These are phyloP conservation scores for Calonectria fujianensis DNA, from an alignment of 2,329 filamentous ascomycete genomes.

Conservation along the genomic window DNA sequence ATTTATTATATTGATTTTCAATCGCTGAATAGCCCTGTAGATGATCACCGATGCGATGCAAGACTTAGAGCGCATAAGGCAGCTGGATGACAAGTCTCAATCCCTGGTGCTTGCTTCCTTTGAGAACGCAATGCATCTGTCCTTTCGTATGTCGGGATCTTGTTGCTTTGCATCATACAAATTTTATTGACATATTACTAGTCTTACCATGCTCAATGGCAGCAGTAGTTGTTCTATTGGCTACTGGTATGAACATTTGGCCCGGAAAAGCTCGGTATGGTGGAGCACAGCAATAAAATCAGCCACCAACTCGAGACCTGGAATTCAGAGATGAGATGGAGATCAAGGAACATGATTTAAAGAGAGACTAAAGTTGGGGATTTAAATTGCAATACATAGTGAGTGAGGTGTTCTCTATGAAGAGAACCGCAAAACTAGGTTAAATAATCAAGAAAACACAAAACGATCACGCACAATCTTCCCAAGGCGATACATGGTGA, in stretches of 20 bases:
- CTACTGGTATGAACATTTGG: background rate
- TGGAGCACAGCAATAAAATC: background rate
- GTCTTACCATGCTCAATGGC: background rate
- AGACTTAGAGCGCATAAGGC: background rate
- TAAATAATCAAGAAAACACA: background rate
- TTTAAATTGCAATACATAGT: background rate
- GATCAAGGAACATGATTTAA: background rate
- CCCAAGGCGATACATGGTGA: background rate
- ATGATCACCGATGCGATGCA: background rate
- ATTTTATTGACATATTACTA: background rate
- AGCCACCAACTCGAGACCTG: background rate
- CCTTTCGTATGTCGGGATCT: background rate
- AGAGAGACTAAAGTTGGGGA: background rate
- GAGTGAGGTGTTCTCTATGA: background rate
- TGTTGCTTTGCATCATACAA: background rate
- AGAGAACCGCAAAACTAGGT: background rate
- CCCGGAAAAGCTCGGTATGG: background rate
- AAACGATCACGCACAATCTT: background rate
- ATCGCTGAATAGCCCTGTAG: background rate
- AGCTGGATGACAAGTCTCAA: background rate
- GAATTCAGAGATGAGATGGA: background rate
- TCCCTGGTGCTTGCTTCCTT: background rate
- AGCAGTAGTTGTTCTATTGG: background rate
- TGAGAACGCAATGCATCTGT: background rate
- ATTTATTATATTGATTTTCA: background rate